Evolutionary conservation across 257 asterid species (phyloP), one percentile per base, ranked within the genome.

Genomic region (Datura wrightii): DNA sequence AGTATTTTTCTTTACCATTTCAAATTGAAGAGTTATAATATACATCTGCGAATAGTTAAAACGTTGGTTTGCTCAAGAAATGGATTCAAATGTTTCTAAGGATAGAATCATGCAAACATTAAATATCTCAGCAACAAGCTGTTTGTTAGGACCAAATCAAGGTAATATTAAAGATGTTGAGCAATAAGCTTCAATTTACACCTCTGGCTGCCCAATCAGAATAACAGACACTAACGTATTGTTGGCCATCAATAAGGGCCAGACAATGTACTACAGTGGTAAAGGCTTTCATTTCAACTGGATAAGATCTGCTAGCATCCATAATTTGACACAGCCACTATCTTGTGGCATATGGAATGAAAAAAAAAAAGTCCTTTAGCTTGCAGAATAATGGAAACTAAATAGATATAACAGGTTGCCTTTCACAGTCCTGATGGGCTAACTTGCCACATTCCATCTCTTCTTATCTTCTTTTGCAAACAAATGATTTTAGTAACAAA

Each of bases 381-480:
- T 50, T 13, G 42, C 60, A 76, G 31, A 31, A 76, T 31, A 14
- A 76, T 76, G 62, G 63, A 52, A 76, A 76, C 44, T 24, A 14
- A 76, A 31, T 50, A 81, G 58, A 81, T 18, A 41, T 24, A 24
- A 41, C 34, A 42, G 84, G 55, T 81, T 0, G 31, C 44, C 63
- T 60, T 81, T 65, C 76, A 60, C 78, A 60, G 24, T 80, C 37
- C 71, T 15, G 39, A 59, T 59, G 71, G 67, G 56, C 42, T 58
- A 80, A 80, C 34, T 41, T 80, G 69, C 39, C 58, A 42, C 74
- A 42, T 80, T 80, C 14, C 69, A 59, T 80, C 53, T 59, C 39
- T 63, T 58, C 72, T 81, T 44, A 81, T 81, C 58, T 81, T 81
- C 82, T 34, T 31, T 76, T 50, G 82, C 82, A 76, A 78, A 78